phyloP scores from a whole-genome alignment of 2,329 filamentous ascomycete species.

The Leptographium galeiforme region DNA sequence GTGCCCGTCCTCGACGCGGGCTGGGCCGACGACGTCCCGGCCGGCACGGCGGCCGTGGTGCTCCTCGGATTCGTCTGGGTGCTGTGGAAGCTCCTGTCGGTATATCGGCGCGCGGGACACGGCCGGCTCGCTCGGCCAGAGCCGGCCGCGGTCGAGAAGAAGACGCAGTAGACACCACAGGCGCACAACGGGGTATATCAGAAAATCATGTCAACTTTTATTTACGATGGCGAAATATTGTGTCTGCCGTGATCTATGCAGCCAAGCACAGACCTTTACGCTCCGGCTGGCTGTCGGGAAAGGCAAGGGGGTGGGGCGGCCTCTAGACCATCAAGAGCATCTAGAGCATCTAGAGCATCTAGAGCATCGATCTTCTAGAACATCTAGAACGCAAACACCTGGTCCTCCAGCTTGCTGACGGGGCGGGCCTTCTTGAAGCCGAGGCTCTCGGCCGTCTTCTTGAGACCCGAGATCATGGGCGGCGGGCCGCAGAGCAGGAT shows the following conservation, averaged over 20 bases:
- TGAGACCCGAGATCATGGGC: conserved; percentile 92
- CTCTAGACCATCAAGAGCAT: too few species aligned
- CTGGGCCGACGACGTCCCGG: conserved; percentile 32
- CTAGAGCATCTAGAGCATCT: too few species aligned
- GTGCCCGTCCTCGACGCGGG: conserved; percentile 54
- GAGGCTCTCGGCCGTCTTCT: conserved; percentile 82
- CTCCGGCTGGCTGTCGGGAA: background rate
- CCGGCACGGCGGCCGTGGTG: conserved; percentile 46
- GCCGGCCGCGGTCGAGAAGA: conserved; percentile 12
- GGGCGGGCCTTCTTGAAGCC: conserved; percentile 87
- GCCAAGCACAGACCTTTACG: background rate
- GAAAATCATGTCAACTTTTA: background rate
- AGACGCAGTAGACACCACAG: conserved; percentile 7
- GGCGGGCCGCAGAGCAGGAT: conserved; percentile 89
- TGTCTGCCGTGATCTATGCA: too few species aligned
- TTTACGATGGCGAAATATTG: background rate
- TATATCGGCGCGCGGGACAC: conserved; percentile 22
- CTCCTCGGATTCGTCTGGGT: conserved; percentile 57
- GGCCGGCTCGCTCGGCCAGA: conserved; percentile 11
- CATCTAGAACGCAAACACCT: conserved; percentile 80
- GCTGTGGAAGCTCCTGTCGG: conserved; percentile 40
- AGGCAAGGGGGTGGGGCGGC: too few species aligned
- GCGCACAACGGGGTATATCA: background rate
- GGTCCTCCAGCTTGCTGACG: conserved; percentile 95
- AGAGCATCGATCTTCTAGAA: background rate